Conservation (phyloP, 108 stramenopile genomes). For the Mayamaea pseudoterrestris region DNA sequence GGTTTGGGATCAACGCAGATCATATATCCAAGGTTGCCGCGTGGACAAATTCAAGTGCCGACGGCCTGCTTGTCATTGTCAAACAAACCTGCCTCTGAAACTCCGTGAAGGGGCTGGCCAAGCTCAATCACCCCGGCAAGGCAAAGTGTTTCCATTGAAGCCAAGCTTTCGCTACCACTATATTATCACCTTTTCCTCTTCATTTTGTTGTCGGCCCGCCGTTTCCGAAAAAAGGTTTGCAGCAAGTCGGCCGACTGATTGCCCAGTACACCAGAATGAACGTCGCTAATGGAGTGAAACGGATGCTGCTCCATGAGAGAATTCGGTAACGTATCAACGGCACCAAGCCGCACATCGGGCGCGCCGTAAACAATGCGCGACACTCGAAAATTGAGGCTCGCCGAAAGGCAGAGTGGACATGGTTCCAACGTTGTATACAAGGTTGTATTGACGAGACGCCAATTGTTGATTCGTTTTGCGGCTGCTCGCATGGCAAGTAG, state of each 20-base stretch:
- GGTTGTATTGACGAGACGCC: constrained; percentile 66
- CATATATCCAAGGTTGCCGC: too few species aligned
- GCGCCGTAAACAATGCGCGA: constrained; percentile 72
- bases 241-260: constrained; percentile 53
- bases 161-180: background rate
- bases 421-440: constrained; percentile 83
- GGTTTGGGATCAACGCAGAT: too few species aligned
- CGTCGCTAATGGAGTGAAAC: constrained; percentile 51
- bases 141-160: too few species aligned
- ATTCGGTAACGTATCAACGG: constrained; percentile 50
- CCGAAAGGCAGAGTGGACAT: constrained; percentile 78
- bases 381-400: constrained; percentile 76
- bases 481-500: constrained; percentile 54
- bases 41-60: too few species aligned
- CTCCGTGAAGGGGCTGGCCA: too few species aligned
- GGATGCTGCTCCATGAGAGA: constrained; percentile 68
- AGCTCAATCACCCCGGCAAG: too few species aligned
- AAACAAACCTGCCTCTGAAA: too few species aligned
- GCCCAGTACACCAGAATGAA: constrained; percentile 40
- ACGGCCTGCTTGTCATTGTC: too few species aligned
- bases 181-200: background rate
- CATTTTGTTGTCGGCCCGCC: constrained; percentile 6
- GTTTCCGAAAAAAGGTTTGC: constrained; percentile 60
- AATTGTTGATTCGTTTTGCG: constrained; percentile 38
- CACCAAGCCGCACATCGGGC: constrained; percentile 65